These are phyloP conservation scores for Phytophthora megakarya DNA, from an alignment of 352 stramenopile genomes.

Conservation along the genomic window DNA sequence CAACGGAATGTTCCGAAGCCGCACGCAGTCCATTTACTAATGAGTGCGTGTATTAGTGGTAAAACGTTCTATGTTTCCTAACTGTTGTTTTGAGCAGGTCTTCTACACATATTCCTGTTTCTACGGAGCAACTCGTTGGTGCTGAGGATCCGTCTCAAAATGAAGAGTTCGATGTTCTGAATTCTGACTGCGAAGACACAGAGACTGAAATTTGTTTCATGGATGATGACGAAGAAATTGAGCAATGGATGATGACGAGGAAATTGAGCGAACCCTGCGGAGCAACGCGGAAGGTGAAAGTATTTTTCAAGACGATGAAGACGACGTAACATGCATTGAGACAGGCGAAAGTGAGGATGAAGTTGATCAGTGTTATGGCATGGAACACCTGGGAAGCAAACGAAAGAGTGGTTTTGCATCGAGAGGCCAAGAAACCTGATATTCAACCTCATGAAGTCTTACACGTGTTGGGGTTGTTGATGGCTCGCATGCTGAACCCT, in stretches of 20 bases:
- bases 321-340: too few relatives aligned
- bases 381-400: not conserved
- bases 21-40: too few relatives aligned
- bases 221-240: constrained; percentile 3
- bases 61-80: too few relatives aligned
- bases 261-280: too few relatives aligned
- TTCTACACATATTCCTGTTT: too few relatives aligned
- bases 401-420: not conserved
- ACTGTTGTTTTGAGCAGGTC: too few relatives aligned
- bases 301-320: too few relatives aligned
- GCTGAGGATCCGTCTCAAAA: too few relatives aligned
- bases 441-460: not conserved
- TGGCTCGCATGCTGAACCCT: not conserved
- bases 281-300: too few relatives aligned
- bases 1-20: too few relatives aligned
- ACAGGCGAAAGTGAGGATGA: not conserved
- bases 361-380: constrained; percentile 2
- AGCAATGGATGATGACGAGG: not conserved
- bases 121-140: too few relatives aligned
- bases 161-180: not conserved
- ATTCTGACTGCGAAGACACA: constrained; percentile 14
- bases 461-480: not conserved
- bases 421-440: constrained; percentile 4
- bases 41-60: too few relatives aligned
- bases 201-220: constrained; percentile 11